Evolutionary conservation across 306 rosid genomes (phyloP).

Genomic region (Trichosanthes truncata): DNA sequence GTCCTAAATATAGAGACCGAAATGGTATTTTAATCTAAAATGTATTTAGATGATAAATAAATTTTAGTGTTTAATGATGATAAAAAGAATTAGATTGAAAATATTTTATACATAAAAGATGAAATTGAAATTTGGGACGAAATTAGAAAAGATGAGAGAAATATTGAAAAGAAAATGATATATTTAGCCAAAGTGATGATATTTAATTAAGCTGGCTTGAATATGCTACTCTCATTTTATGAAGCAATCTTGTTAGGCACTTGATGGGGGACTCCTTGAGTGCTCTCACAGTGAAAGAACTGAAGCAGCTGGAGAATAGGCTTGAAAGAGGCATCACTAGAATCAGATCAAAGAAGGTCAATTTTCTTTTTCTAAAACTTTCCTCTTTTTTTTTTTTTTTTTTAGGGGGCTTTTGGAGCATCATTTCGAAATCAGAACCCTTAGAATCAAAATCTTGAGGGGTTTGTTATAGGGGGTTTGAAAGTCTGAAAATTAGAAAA

Average conservation of each 20-base stretch:
- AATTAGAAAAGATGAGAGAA: background rate
- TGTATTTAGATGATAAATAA: too few relatives aligned
- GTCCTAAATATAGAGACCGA: too few relatives aligned
- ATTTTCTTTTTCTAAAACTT: background rate
- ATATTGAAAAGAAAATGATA: background rate
- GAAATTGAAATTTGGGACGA: background rate
- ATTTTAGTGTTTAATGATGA: too few relatives aligned
- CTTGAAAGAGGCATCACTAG: slow-evolving; percentile 75
- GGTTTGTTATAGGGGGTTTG: too few relatives aligned
- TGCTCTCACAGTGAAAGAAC: slow-evolving; percentile 66
- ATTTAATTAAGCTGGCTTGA: background rate
- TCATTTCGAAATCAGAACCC: too few relatives aligned
- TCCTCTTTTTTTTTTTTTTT: background rate
- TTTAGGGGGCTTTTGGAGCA: too few relatives aligned
- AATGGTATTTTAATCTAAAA: too few relatives aligned
- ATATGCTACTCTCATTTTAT: background rate
- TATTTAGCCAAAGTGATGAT: background rate
- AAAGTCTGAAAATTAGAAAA: too few relatives aligned
- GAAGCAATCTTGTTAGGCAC: slow-evolving; percentile 39
- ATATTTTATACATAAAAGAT: too few relatives aligned
- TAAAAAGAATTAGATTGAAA: too few relatives aligned
- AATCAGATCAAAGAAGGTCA: slow-evolving; percentile 87
- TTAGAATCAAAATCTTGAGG: too few relatives aligned
- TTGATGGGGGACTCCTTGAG: slow-evolving; percentile 84
- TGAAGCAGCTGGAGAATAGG: slow-evolving; percentile 79